phyloP scores from a whole-genome alignment of 192 early-diverging fungal genomes.

The Chytriomyces sp. region DNA sequence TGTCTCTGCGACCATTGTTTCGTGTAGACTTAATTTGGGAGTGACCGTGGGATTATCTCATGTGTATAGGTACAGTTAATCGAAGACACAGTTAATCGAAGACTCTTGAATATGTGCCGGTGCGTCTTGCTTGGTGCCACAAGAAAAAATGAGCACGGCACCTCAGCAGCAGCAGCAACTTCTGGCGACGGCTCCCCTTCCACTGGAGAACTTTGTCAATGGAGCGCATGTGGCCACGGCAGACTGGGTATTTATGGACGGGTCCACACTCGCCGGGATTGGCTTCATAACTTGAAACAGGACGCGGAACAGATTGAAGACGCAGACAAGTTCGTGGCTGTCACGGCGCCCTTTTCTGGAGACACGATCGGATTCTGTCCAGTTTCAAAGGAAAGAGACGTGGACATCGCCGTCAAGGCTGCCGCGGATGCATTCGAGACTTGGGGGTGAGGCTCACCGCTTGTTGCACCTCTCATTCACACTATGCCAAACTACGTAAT shows the following conservation, averaged over 20 bases:
- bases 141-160: too few relatives aligned
- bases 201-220: slow-evolving; percentile 34
- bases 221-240: slow-evolving; percentile 25
- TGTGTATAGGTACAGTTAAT: too few relatives aligned
- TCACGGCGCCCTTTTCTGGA: slow-evolving; percentile 67
- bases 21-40: too few relatives aligned
- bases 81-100: too few relatives aligned
- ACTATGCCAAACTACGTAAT: neutral
- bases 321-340: slow-evolving; percentile 44
- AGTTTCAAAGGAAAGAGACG: slow-evolving; percentile 57
- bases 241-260: slow-evolving; percentile 1
- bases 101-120: too few relatives aligned
- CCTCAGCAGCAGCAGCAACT: neutral
- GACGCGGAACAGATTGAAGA: slow-evolving; percentile 4
- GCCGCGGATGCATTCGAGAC: slow-evolving; percentile 41
- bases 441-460: slow-evolving; percentile 27
- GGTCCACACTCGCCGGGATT: neutral
- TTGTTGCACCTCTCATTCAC: neutral
- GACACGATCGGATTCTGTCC: slow-evolving; percentile 67
- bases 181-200: slow-evolving; percentile 9
- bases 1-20: too few relatives aligned
- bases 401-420: slow-evolving; percentile 61
- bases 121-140: neutral
- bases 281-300: neutral
- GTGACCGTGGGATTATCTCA: too few relatives aligned